Base-by-base conservation (phyloP, 2,329 filamentous ascomycete species). In the Penicillium occitanis region DNA sequence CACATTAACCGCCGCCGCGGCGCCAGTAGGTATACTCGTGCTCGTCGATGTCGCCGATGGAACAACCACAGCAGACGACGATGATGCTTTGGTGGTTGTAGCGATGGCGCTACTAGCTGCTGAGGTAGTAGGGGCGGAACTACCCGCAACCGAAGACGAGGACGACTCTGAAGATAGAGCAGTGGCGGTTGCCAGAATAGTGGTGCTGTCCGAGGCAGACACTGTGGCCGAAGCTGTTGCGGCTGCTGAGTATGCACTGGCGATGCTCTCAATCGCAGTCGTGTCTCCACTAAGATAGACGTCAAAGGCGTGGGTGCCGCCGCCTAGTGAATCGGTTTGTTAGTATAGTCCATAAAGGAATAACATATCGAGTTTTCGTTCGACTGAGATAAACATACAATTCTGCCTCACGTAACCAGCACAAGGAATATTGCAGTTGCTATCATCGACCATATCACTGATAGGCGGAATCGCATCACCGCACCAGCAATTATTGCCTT, bases 341-440 rank as follows among this genome's bases (percentile, higher is more conserved):
- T 22, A 63, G 61, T 22, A 33, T 19, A 30, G 1, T 22, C 19
- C 5, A 19, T 17, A 13, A 25, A 44, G 8, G 1, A 35, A 33
- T 33, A 53, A 3, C 1, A 13, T 11, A 30, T 58, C 48, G 14
- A 58, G 17, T 58, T 22, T 50, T 28, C 10, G 1, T 51, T 10
- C 48, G n/a, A 28, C 37, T 17, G 13, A 58, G 13, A 42, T 37
- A 17, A 53, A 63, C 62, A 48, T 64, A 64, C 62, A 64, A 17
- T 17, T 58, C 14, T 58, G 11, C 3, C 7, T 22, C 10, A 13
- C 33, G 11, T 37, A 64, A 4, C 50, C 62, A 22, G 28, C 25
- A 48, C 62, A 64, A 10, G 40, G 25, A 17, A 48, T 14, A 58
- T 57, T 10, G 35, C 62, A 64, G 8, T 42, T 58, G 10, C 22